These are phyloP conservation scores for Dryas integrifolia DNA, from an alignment of 331 rosid species.

Conservation along the genomic window DNA sequence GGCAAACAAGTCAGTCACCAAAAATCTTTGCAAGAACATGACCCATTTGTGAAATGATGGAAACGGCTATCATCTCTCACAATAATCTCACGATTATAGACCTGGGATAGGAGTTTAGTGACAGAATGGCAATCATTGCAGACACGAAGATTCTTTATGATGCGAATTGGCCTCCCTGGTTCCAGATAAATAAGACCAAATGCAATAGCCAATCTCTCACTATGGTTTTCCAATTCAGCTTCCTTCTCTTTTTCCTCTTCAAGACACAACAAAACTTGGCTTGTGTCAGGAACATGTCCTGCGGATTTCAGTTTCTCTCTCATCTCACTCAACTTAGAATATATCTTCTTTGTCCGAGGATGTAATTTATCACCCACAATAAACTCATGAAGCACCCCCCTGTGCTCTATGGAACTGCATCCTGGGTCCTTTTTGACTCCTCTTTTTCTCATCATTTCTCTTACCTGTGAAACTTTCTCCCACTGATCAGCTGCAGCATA, in stretches of 20 bases:
- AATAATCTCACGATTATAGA: slow-evolving; percentile 49
- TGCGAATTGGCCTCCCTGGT: slow-evolving; percentile 40
- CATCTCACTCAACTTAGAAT: slow-evolving; percentile 49
- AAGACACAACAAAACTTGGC: slow-evolving; percentile 52
- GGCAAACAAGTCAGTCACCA: slow-evolving; percentile 35
- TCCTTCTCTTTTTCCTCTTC: slow-evolving; percentile 46
- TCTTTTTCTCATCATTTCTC: slow-evolving; percentile 52
- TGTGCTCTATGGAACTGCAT: slow-evolving; percentile 51
- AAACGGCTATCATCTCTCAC: slow-evolving; percentile 60
- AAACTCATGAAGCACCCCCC: slow-evolving; percentile 47
- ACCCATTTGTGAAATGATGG: slow-evolving; percentile 61
- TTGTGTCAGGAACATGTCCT: slow-evolving; percentile 63
- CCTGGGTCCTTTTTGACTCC: slow-evolving; percentile 55
- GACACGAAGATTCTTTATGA: slow-evolving; percentile 58
- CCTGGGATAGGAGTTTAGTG: slow-evolving; percentile 46
- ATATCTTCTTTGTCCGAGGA: slow-evolving; percentile 42
- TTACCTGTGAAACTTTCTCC: slow-evolving; percentile 49
- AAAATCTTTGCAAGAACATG: slow-evolving; percentile 60
- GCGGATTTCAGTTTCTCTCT: slow-evolving; percentile 44
- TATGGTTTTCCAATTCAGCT: slow-evolving; percentile 54
- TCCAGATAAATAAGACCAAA: slow-evolving; percentile 52
- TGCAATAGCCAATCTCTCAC: slow-evolving; percentile 57
- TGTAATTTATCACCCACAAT: slow-evolving; percentile 52
- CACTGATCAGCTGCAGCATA: slow-evolving; percentile 53
- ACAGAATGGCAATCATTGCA: slow-evolving; percentile 60